These are phyloP conservation scores for Fraxinus baroniana DNA, from an alignment of 305 asterid genomes.

Conservation along the genomic window DNA sequence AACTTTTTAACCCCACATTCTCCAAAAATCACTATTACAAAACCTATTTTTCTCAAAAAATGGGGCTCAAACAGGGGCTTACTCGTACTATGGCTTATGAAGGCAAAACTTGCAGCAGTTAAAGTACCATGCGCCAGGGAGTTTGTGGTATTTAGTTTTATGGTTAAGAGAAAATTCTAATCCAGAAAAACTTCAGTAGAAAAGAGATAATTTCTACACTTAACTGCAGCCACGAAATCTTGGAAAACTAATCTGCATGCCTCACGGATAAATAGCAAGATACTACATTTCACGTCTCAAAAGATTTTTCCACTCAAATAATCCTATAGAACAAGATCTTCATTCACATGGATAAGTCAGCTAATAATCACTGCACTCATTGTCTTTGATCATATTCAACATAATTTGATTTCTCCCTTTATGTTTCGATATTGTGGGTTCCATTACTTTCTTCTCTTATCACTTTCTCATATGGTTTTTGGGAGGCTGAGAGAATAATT, in stretches of 20 bases:
- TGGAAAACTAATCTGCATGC: neutral
- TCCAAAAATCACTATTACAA: too few relatives aligned
- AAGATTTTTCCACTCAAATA: neutral
- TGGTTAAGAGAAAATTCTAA: neutral
- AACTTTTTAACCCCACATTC: too few relatives aligned
- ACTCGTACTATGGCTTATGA: neutral
- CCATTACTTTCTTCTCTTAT: neutral
- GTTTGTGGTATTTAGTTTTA: neutral
- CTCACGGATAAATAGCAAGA: neutral
- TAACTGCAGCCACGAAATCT: neutral
- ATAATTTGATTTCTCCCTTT: neutral
- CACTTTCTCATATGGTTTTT: neutral
- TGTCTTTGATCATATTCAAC: neutral
- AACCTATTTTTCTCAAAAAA: too few relatives aligned
- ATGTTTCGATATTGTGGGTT: neutral
- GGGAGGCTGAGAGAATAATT: neutral
- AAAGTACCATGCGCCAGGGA: neutral
- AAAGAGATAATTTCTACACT: neutral
- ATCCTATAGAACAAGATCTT: neutral
- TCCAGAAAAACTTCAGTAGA: neutral
- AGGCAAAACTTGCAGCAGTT: neutral
- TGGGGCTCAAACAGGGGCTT: too few relatives aligned
- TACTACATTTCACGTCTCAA: neutral
- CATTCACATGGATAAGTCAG: neutral
- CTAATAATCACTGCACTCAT: neutral